Evolutionary conservation across 1,284 basidiomycete genomes (phyloP), one percentile per base, ranked within the genome.

Genomic region (Trametes polyzona): DNA sequence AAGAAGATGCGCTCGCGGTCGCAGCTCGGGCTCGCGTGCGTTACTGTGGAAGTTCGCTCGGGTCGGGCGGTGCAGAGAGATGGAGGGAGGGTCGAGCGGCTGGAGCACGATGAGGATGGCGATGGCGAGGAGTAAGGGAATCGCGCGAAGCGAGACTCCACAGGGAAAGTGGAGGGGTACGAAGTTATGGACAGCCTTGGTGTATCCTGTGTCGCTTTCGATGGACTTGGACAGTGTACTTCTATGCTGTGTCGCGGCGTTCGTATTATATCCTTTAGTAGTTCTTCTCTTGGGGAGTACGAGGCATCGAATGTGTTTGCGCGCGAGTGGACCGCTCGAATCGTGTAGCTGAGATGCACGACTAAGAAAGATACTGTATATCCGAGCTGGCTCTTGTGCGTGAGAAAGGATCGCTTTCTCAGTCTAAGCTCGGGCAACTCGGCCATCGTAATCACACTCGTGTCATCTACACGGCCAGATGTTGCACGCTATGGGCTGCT

Each of bases 1-100:
- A 37, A 37, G 58, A 59, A 48, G 44, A 52, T 55, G 49, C 48
- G 53, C 4, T 59, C 52, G 44, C 48, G 44, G 16, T 42, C 48
- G 27, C 57, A 58, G 47, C 36, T 54, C 19, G 57, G 57, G 33
- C 52, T 55, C 3, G 47, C 47, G 42, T 33, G 52, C 23, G 47
- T 55, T 9, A 29, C 21, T 12, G 51, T 58, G 2, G 56, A 58
- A 27, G 50, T 49, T 26, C 56, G 47, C n/a, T 42, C 44, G 9
- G 56, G 50, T 3, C n/a, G 26, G 14, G 40, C 50, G 4, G n/a
- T 30, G 14, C 41, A 32, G 33, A 16, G 24, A 21, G 56, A 49
- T 1, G 48, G 41, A 6, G 40, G n/a, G 23, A 8, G 48, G 12
- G 47, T 50, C 1, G 54, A 56, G 46, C 27, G 37, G 21, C 8